Conservation (phyloP, 257 asterid species). For the Osmanthus fragrans region DNA sequence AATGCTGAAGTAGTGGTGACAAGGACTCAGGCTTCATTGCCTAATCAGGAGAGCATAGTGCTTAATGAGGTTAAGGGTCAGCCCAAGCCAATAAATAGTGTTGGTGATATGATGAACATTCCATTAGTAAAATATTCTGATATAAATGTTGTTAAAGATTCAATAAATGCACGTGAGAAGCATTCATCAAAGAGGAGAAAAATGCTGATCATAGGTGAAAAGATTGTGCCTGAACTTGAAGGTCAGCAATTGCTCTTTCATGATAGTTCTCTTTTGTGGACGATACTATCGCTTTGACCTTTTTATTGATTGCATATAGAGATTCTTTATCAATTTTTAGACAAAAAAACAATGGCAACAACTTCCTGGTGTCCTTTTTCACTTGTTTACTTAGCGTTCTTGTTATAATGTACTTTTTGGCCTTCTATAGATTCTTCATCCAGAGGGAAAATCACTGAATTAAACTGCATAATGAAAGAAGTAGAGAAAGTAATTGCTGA, state of each 20-base stretch:
- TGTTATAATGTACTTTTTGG: constrained; percentile 22
- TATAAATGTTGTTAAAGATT: constrained; percentile 35
- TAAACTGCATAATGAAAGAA: constrained; percentile 20
- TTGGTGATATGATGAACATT: constrained; percentile 22
- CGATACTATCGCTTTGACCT: not conserved
- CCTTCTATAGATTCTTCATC: constrained; percentile 41
- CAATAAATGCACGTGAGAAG: constrained; percentile 34
- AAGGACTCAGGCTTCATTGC: constrained; percentile 22
- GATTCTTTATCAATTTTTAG: not conserved
- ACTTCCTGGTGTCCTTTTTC: constrained; percentile 6
- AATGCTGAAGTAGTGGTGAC: constrained; percentile 29
- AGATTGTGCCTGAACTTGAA: constrained; percentile 33
- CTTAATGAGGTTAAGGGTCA: constrained; percentile 20
- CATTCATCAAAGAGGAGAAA: constrained; percentile 42
- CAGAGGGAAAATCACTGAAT: constrained; percentile 26
- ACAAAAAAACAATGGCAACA: not conserved
- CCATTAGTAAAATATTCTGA: constrained; percentile 23
- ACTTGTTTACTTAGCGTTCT: constrained; percentile 6
- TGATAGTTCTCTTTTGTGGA: not conserved
- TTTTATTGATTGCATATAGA: not conserved
- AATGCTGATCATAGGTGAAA: constrained; percentile 29
- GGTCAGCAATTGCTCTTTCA: constrained; percentile 30
- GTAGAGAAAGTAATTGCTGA: constrained; percentile 27
- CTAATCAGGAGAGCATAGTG: constrained; percentile 22
- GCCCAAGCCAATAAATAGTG: constrained; percentile 26